Base-by-base conservation (phyloP, 768 basidiomycete genomes). In the Rhizopogon vulgaris region DNA sequence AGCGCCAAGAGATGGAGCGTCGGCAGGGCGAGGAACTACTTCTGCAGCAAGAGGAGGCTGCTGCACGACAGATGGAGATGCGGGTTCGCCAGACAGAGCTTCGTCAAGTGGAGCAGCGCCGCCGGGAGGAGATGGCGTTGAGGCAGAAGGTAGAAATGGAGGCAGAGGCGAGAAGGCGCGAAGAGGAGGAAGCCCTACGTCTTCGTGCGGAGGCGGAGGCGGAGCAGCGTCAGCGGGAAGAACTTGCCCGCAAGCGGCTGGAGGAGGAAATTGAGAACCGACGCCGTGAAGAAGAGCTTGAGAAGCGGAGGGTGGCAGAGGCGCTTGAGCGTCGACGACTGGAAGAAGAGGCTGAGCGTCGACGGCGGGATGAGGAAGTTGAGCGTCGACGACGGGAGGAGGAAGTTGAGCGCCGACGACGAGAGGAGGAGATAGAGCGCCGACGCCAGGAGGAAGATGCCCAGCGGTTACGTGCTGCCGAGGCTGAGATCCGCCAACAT, bases 171-270 rank as follows among this genome's bases (percentile, higher is more conserved):
- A 34, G 32, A 18, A 46, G 32, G 32, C 45, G 45, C 14, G 45
- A 46, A 24, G 45, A 46, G 22, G 45, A 46, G 36, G 45, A 22
- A 10, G 22, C 32, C 18, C 43, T 14, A 7, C 45, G 34, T 22
- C 22, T 34, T 24, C 45, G 45, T 46, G 45, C 45, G 10, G 45
- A 46, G 14, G 45, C 45, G 18, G 45, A 46, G 34, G 45, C 45
- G 14, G 45, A 46, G 32, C 45, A 46, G 5, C 45, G 45, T 17
- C 45, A 34, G 15, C 45, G 32, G 32, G 45, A 46, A 34, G 45
- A 46, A 15, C 32, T 46, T 8, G 10, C 10, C 15, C 45, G 45
- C 18, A 34, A 46, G 18, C 32, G 30, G 32, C 45, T 22, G 14
- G 45, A 46, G 12, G 45, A 46, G 22, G 45, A 46, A 24, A 46